Evolutionary conservation across 2,329 filamentous ascomycete species (phyloP).

Genomic region (Lachnellula willkommii): DNA sequence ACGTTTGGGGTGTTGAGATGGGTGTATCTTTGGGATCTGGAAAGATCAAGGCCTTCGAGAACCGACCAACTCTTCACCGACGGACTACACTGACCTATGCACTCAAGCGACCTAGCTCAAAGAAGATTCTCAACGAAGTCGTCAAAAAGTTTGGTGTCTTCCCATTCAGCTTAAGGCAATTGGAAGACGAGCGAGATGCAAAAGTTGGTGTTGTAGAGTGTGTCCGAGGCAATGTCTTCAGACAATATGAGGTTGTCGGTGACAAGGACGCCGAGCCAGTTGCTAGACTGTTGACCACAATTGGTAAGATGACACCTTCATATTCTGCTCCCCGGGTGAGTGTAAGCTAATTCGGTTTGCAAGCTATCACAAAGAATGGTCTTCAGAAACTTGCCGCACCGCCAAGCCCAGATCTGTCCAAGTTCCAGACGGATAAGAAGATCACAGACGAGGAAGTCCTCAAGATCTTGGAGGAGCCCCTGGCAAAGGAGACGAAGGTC

Average conservation of each 20-base stretch:
- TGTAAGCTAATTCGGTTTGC: constrained; percentile 24
- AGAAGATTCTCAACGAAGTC: constrained; percentile 88
- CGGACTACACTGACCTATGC: constrained; percentile 87
- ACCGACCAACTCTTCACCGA: constrained; percentile 87
- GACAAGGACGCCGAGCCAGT: constrained; percentile 87
- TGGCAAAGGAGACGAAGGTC: constrained; percentile 82
- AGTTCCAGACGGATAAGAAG: constrained; percentile 95
- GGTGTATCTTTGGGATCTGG: constrained; percentile 85
- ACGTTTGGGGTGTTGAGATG: constrained; percentile 97
- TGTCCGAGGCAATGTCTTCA: constrained; percentile 84
- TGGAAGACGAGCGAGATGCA: constrained; percentile 91
- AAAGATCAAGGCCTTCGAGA: constrained; percentile 88
- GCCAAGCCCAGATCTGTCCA: constrained; percentile 68
- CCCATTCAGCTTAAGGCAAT: constrained; percentile 94
- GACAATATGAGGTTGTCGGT: constrained; percentile 92
- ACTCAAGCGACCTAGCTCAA: constrained; percentile 88
- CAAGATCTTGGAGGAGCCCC: constrained; percentile 85
- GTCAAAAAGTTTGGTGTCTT: constrained; percentile 97
- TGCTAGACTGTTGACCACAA: constrained; percentile 79
- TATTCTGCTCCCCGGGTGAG: neutral
- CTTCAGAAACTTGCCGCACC: constrained; percentile 79
- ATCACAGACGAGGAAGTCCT: constrained; percentile 93
- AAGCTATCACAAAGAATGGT: constrained; percentile 97
- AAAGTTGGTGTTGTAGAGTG: constrained; percentile 97
- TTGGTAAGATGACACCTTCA: constrained; percentile 62